Conservation (phyloP, 305 asterid species). For the Fraxinus velutina region DNA sequence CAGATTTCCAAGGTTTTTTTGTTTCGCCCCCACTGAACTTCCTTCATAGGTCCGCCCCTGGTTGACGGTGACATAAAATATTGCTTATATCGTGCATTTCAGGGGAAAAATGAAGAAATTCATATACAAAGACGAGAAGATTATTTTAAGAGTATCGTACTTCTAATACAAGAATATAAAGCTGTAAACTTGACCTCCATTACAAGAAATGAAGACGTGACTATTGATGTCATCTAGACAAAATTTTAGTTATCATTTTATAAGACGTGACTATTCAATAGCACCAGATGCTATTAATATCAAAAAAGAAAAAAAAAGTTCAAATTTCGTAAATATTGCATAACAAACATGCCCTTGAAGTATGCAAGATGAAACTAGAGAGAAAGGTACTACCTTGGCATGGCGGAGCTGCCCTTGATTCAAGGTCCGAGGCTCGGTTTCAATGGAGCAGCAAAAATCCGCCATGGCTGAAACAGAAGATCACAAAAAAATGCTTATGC, state of each 20-base stretch:
- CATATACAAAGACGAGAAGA: no score
- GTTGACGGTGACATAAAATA: not conserved
- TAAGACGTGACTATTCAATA: not conserved
- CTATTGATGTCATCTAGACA: not conserved
- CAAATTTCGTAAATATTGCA: not conserved
- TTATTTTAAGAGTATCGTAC: no score
- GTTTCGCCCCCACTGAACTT: no score
- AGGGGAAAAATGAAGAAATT: no score
- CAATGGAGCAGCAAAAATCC: constrained; percentile 61
- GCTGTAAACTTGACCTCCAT: not conserved
- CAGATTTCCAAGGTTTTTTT: no score
- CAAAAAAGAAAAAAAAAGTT: no score
- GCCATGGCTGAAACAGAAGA: constrained; percentile 40
- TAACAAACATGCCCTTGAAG: not conserved
- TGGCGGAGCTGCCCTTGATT: constrained; percentile 49
- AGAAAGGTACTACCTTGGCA: constrained; percentile 42
- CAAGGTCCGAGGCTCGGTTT: constrained; percentile 71
- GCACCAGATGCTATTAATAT: not conserved
- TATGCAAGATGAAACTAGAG: not conserved
- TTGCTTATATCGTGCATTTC: no score
- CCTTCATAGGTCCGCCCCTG: no score
- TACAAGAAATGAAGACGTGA: not conserved
- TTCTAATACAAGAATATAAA: no score
- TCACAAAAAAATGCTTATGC: not conserved
- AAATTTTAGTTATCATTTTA: not conserved